Evolutionary conservation across 352 stramenopile genomes (phyloP), one percentile per base, ranked within the genome.

Genomic region (Ophiocytium majus): DNA sequence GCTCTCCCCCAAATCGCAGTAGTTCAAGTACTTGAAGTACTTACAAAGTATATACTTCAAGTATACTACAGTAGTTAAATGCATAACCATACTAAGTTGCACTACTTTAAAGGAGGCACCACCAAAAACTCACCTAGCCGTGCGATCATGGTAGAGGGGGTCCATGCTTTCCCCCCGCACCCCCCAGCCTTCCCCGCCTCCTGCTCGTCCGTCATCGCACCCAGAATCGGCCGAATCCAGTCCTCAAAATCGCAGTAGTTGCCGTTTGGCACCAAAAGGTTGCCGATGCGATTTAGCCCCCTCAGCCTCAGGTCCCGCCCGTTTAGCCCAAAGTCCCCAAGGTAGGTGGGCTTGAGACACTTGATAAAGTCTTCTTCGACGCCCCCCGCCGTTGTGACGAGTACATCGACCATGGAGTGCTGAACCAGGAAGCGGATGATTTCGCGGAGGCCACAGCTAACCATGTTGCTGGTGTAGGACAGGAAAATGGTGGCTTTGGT

Each of bases 351-450:
- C 63, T 95, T 94, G 79, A 99, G 94, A 88, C 97, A 99, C 92
- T 99, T 99, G 89, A 99, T 99, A 50, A 99, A 97, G 91, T 99
- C 98, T 90, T 99, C 98, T 89, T 95, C 92, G 63, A 96, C 91
- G 0, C 92, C 93, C 28, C 93, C 93, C 5, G 92, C 93, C n/a
- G 93, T 95, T 1, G 92, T 95, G 19, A 99, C 96, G 82, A 99
- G 96, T 31, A 96, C 94, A 89, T 99, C 97, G 63, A 99, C 92
- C 92, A 99, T 96, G 84, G 98, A 98, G 91, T 99, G 96, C 89
- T 99, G 92, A 31, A 95, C 94, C 23, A 99, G 86, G 90, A 98
- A 99, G 49, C 94, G 93, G 83, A 99, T 93, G 9, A 97, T 96
- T 90, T 99, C 98, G 80, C 98, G 93, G 75, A 99, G 91, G 5